These are phyloP conservation scores for baker's yeast (Saccharomyces cerevisiae) DNA, from an alignment of 805 yeast genomes.

Conservation along the genomic window DNA sequence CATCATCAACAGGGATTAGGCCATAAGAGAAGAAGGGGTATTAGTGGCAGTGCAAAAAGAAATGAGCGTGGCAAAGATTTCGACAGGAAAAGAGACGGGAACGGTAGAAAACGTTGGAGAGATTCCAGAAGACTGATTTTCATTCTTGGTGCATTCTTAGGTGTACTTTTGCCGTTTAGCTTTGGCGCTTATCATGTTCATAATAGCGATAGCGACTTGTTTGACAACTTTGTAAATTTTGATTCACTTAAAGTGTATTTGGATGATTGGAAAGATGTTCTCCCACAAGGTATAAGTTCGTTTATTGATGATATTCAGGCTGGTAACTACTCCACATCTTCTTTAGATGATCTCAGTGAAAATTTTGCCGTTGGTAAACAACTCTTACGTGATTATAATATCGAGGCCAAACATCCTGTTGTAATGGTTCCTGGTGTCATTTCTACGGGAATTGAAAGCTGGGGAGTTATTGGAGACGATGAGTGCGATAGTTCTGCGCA, in stretches of 20 bases:
- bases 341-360: slow-evolving; percentile 49
- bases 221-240: slow-evolving; percentile 44
- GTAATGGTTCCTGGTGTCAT: slow-evolving; percentile 94
- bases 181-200: slow-evolving; percentile 37
- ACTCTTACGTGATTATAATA: slow-evolving; percentile 43
- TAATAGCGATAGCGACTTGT: slow-evolving; percentile 23
- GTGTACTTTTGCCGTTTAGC: slow-evolving; percentile 56
- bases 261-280: slow-evolving; percentile 63
- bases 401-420: slow-evolving; percentile 63
- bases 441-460: slow-evolving; percentile 88
- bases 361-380: slow-evolving; percentile 81
- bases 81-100: neutral
- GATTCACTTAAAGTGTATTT: slow-evolving; percentile 51
- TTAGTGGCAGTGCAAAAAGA: neutral
- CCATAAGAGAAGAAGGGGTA: slow-evolving; percentile 4
- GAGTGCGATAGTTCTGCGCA: slow-evolving; percentile 80
- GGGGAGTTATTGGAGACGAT: slow-evolving; percentile 70
- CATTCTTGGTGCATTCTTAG: slow-evolving; percentile 64
- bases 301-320: slow-evolving; percentile 48
- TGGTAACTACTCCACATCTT: slow-evolving; percentile 10
- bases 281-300: slow-evolving; percentile 59
- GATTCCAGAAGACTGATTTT: slow-evolving; percentile 55
- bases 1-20: neutral
- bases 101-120: slow-evolving; percentile 17
- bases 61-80: slow-evolving; percentile 3